Conservation (phyloP, 2,329 filamentous ascomycete genomes). For the Triangularia setosa region DNA sequence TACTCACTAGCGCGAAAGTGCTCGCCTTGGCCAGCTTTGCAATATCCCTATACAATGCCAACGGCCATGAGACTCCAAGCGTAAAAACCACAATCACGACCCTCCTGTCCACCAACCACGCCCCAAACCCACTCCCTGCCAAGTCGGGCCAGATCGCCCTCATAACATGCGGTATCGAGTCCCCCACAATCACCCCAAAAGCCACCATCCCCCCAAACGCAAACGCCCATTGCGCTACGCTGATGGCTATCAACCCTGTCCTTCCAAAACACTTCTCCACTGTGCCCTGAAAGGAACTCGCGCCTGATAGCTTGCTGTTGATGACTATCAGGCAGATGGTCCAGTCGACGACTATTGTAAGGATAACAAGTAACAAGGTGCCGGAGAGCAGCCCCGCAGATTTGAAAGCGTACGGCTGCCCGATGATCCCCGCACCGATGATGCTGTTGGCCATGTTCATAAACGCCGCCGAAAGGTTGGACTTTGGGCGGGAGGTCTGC, state of each 20-base stretch:
- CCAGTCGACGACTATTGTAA: slow-evolving; percentile 92
- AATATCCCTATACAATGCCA: slow-evolving; percentile 94
- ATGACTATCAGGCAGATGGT: slow-evolving; percentile 95
- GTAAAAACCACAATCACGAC: slow-evolving; percentile 87
- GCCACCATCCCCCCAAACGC: slow-evolving; percentile 98
- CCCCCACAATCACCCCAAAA: slow-evolving; percentile 95
- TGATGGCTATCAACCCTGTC: slow-evolving; percentile 82
- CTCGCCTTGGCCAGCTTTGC: slow-evolving; percentile 98
- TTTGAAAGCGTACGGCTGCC: slow-evolving; percentile 92
- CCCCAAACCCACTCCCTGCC: slow-evolving; percentile 68
- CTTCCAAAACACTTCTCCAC: slow-evolving; percentile 94
- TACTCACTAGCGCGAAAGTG: slow-evolving; percentile 86
- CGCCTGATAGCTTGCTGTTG: slow-evolving; percentile 93
- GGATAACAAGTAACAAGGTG: slow-evolving; percentile 67
- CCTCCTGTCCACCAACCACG: slow-evolving; percentile 75
- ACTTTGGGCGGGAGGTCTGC: slow-evolving; percentile 68
- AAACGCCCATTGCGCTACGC: slow-evolving; percentile 92
- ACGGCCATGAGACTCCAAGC: slow-evolving; percentile 79
- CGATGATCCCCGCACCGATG: slow-evolving; percentile 72
- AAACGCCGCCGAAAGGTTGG: slow-evolving; percentile 80
- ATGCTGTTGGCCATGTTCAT: slow-evolving; percentile 99
- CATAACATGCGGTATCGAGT: slow-evolving; percentile 90
- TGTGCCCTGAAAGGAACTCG: slow-evolving; percentile 91
- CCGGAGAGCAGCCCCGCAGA: slow-evolving; percentile 86
- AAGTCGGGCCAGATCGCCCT: slow-evolving; percentile 76